Percentiles rank a stretch among this genome's conserved stretches.
Conservation (phyloP, 176 grass and related monocot genomes). For the Triticum turgidum region DNA sequence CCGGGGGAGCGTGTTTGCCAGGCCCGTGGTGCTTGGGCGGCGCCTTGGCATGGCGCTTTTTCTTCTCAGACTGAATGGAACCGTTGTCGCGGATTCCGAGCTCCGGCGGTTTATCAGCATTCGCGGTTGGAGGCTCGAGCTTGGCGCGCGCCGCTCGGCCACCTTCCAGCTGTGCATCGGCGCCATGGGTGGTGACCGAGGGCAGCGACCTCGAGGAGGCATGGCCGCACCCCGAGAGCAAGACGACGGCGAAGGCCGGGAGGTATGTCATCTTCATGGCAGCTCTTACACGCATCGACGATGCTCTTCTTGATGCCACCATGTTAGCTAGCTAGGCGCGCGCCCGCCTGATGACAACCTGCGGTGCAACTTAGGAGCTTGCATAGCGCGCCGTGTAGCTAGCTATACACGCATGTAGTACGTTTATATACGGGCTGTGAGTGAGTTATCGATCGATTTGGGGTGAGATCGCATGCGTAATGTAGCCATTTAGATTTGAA, state of each 20-base stretch:
- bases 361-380: not conserved
- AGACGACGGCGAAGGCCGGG: not conserved
- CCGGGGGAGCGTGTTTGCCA: conserved; percentile 7
- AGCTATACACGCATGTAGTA: conserved; percentile 17
- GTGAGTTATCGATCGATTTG: not conserved
- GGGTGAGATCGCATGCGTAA: no score
- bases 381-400: not conserved
- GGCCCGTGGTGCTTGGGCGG: conserved; percentile 39
- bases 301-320: conserved; percentile 20
- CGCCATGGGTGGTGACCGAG: not conserved
- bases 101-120: not conserved
- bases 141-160: not conserved
- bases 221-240: conserved; percentile 10
- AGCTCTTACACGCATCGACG: not conserved
- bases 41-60: conserved; percentile 16
- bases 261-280: not conserved
- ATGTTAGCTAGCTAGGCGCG: not conserved
- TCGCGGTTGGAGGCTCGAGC: not conserved
- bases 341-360: not conserved
- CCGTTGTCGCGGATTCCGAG: no score
- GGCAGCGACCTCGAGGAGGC: conserved; percentile 13
- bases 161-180: conserved; percentile 7
- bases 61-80: not conserved
- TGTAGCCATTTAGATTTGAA: not conserved
- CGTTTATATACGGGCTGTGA: not conserved